Evolutionary conservation across 2,329 filamentous ascomycete species (phyloP).

Genomic region (Cryphonectria naterciae): DNA sequence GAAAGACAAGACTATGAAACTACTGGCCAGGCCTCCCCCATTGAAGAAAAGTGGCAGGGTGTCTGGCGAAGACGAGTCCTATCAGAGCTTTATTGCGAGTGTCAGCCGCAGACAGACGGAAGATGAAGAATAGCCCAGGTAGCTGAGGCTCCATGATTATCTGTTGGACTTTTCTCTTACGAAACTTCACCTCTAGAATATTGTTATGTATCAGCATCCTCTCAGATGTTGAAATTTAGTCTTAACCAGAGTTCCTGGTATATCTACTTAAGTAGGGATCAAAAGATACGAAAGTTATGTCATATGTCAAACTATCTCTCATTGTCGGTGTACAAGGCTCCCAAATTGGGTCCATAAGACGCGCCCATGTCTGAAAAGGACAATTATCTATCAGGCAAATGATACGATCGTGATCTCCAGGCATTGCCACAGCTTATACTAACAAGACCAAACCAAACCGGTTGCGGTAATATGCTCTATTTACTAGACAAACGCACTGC

Average conservation of each 20-base stretch:
- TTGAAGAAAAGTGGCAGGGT: conserved; percentile 17
- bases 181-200: not conserved
- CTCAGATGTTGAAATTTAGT: not conserved
- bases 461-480: no score
- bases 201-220: not conserved
- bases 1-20: conserved; percentile 28
- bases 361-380: not conserved
- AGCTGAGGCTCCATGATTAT: not conserved
- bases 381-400: not conserved
- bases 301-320: not conserved
- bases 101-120: conserved; percentile 26
- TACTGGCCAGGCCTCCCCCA: conserved; percentile 16
- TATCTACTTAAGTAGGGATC: not conserved
- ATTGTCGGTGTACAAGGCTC: not conserved
- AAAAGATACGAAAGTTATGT: not conserved
- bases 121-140: conserved; percentile 9
- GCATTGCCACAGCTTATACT: no score
- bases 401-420: no score
- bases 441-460: no score
- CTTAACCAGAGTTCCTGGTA: not conserved
- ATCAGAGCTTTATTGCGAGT: conserved; percentile 29
- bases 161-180: not conserved
- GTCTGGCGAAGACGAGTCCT: conserved; percentile 25
- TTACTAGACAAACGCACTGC: no score
- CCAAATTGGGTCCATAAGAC: not conserved